phyloP scores from a whole-genome alignment of 164 flowering plant species.

The grape (Vitis vinifera) region ASM3070453v1 NC_081811.1:2182001-2182500 shows the following conservation, averaged over 20 bases:
- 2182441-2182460: slow-evolving; percentile 27
- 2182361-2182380: slow-evolving; percentile 34
- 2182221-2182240: slow-evolving; percentile 25
- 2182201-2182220: too few relatives aligned
- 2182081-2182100: background rate
- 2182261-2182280: background rate
- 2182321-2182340: slow-evolving; percentile 35
- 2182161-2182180: background rate
- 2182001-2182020: background rate
- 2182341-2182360: slow-evolving; percentile 55
- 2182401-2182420: slow-evolving; percentile 44
- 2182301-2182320: slow-evolving; percentile 36
- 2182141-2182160: background rate
- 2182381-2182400: slow-evolving; percentile 30
- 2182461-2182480: slow-evolving; percentile 1
- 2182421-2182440: too few relatives aligned
- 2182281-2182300: slow-evolving; percentile 15
- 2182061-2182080: background rate
- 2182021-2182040: background rate
- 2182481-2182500: background rate
- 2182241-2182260: slow-evolving; percentile 11
- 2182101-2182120: background rate
- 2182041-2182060: background rate
- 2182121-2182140: background rate
- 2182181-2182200: background rate